phyloP scores from a whole-genome alignment of 139 green algal genomes.

The Chlorella sp. region DNA sequence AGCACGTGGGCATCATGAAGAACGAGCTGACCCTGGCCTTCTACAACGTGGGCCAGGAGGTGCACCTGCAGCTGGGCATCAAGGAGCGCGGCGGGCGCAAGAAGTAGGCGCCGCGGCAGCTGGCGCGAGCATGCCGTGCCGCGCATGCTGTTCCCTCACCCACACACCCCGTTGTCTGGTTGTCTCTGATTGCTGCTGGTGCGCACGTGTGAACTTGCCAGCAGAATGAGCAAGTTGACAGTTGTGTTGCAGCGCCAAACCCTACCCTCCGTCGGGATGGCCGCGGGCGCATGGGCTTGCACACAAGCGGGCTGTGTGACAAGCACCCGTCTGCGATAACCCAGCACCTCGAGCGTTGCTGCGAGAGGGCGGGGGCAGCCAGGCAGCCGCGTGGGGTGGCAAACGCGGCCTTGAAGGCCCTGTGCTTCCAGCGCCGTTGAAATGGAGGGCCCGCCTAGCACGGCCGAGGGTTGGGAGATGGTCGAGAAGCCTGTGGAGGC shows the following conservation, averaged over 20 bases:
- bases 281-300: too few species aligned
- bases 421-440: too few species aligned
- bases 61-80: slow-evolving; percentile 70
- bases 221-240: too few species aligned
- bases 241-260: neutral
- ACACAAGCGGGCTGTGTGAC: too few species aligned
- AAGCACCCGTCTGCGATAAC: too few species aligned
- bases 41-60: slow-evolving; percentile 84
- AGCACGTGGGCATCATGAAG: slow-evolving; percentile 76
- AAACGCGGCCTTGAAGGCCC: too few species aligned
- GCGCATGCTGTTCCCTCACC: neutral
- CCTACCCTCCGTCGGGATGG: neutral
- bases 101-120: slow-evolving; percentile 47
- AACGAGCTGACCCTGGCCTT: slow-evolving; percentile 82
- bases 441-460: too few species aligned
- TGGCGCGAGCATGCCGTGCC: neutral
- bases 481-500: too few species aligned
- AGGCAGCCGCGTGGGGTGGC: too few species aligned
- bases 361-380: too few species aligned
- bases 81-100: slow-evolving; percentile 82
- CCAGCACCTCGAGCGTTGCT: too few species aligned
- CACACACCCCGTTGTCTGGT: neutral
- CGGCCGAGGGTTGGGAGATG: too few species aligned
- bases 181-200: neutral
- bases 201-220: neutral